Conservation (phyloP, 2,329 filamentous ascomycete species). For the Grosmannia serpens region DNA sequence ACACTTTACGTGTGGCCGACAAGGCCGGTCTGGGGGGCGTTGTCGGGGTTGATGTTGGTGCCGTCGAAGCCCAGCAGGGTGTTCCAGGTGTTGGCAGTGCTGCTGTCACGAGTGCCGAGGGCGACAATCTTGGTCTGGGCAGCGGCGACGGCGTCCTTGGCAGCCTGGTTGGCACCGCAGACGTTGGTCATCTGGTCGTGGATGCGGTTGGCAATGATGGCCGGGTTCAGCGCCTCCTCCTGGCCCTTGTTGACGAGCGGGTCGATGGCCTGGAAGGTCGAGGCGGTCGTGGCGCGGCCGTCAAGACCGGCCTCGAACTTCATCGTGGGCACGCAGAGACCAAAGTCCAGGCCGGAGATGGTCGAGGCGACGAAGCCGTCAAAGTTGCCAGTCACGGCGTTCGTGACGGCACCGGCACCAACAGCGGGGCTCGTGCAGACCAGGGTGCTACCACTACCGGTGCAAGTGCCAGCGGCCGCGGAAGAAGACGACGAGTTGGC, state of each 20-base stretch:
- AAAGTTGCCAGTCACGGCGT: conserved; percentile 11
- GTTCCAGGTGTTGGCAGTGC: conserved; percentile 30
- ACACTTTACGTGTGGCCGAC: conserved; percentile 23
- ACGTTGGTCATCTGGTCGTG: conserved; percentile 58
- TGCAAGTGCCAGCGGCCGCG: conserved; percentile 2
- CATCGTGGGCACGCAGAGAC: conserved; percentile 43
- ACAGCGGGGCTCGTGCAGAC: conserved; percentile 4
- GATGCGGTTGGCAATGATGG: conserved; percentile 63
- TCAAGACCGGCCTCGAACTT: conserved; percentile 47
- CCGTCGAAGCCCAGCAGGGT: conserved; percentile 27
- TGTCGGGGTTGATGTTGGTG: conserved; percentile 26
- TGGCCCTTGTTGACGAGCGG: conserved; percentile 49
- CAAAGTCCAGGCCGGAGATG: conserved; percentile 31
- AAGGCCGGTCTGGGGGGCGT: conserved; percentile 24
- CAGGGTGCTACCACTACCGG: conserved; percentile 5
- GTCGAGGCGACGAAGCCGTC: conserved; percentile 11
- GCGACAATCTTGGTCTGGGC: conserved; percentile 32
- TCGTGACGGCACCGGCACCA: conserved; percentile 9
- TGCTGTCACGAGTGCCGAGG: conserved; percentile 22
- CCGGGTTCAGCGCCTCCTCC: conserved; percentile 57
- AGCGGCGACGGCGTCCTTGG: conserved; percentile 37
- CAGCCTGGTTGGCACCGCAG: conserved; percentile 50
- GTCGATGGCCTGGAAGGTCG: conserved; percentile 58
- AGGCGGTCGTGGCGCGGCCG: conserved; percentile 45
- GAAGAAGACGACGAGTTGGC: neutral